Evolutionary conservation across 352 stramenopile genomes (phyloP), one percentile per base, ranked within the genome.

Genomic region (Globisporangium acanthophoron): DNA sequence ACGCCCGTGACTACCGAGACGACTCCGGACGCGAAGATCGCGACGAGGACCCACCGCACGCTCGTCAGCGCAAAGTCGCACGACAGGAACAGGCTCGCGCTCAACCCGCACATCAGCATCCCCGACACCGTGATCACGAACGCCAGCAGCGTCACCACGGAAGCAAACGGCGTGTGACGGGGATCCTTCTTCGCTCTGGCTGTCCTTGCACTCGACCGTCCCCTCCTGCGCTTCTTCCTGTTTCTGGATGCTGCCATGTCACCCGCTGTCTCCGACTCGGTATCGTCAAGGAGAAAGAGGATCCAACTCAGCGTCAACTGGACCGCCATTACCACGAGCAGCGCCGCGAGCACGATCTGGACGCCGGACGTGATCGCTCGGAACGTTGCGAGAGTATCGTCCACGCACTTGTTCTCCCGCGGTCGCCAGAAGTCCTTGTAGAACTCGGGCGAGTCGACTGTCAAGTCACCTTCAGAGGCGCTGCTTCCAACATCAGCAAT

Each of bases 361-460:
- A 45, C 33, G 18, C 24, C 31, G 16, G 47, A 29, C n/a, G 54
- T 56, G n/a, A 63, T 33, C 13, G 39, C 11, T 35, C 56, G 43
- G 45, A 53, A 54, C 5, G 18, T 27, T 11, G 39, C 31, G 7
- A 71, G 40, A 5, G 50, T 12, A 3, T 13, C 12, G 24, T 62
- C 21, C 27, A 65, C 56, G 29, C 65, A 71, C 8, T 54, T 37
- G 6, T 54, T 48, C 41, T 46, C 49, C 3, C 3, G 41, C 20
- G 53, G 43, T 11, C 60, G 49, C 49, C 58, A 65, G 12, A 87
- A 59, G 0, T 45, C 57, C 37, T 65, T 46, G 46, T 79, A 81
- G 49, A 83, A 81, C 9, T 60, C 65, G n/a, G 47, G 31, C 15
- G 47, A 39, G 59, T 76, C 65, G 27, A 73, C n/a, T 18, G 44